Evolutionary conservation across 2,329 filamentous ascomycete genomes (phyloP), one percentile per base, ranked within the genome.

Genomic region (Triangularia setosa): DNA sequence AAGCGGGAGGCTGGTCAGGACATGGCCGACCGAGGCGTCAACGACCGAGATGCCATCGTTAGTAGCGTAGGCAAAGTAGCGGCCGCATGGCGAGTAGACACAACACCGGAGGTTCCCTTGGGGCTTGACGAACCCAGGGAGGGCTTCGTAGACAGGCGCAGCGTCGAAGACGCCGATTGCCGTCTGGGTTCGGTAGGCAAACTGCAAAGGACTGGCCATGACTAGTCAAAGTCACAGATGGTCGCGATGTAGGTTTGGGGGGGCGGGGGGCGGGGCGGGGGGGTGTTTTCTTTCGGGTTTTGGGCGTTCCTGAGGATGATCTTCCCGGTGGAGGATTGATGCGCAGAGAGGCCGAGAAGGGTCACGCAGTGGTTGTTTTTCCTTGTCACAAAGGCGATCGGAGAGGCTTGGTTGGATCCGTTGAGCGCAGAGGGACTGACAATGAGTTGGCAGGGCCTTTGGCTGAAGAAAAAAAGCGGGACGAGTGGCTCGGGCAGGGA

Each of bases 141-240:
- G 85, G 75, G 89, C 81, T 78, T 91, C 86, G 81, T 99, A 99
- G 75, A 90, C 86, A 67, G 95, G 95, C 71, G 89, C 91, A 74
- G 93, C 92, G 82, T 98, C 91, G 80, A 96, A 87, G 79, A 98
- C 84, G 75, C 93, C 93, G 82, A 99, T 93, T 79, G 89, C 90
- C 88, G 97, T 98, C 80, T 93, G 90, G 79, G 95, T 97, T 81
- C 95, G 92, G 85, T 91, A 97, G 80, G 92, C 92, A 88, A 97
- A 91, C 87, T 97, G 94, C 81, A 94, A 90, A 75, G 91, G 88
- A 84, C 84, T 89, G 78, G 92, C 91, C 93, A 97, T 97, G 87
- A 88, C 91, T 93, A 93, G 87, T 88, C 76, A 92, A 93, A 93
- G 90, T 84, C 90, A 92, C 90, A 90, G 88, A 74, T 71, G 65